A percentile compares a stretch with the other conserved stretches of the same genome.
These are phyloP conservation scores for Barnettozyma sp. DNA, from an alignment of 805 yeast genomes.

Conservation along the genomic window DNA sequence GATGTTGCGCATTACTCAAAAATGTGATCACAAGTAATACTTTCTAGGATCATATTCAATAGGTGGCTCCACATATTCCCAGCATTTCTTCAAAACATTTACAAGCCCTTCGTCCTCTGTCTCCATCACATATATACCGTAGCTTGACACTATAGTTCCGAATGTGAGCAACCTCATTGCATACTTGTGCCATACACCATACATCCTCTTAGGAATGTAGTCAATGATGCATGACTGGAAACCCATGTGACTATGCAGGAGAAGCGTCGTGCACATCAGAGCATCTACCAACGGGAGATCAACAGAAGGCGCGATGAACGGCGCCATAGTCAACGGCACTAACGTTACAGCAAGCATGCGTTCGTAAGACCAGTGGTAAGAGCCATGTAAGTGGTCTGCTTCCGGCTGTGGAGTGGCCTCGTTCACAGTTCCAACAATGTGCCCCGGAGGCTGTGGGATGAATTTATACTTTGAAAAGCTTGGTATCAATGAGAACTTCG, in stretches of 20 bases:
- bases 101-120: conserved; percentile 58
- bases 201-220: conserved; percentile 70
- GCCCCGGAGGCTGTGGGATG: conserved; percentile 67
- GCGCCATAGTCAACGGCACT: conserved; percentile 57
- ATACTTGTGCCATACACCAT: conserved; percentile 53
- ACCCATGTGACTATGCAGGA: conserved; percentile 65
- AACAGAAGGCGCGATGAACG: conserved; percentile 41
- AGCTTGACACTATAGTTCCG: conserved; percentile 59
- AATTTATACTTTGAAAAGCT: conserved; percentile 33
- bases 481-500: conserved; percentile 20
- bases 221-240: conserved; percentile 73
- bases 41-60: conserved; percentile 9
- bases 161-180: conserved; percentile 55
- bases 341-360: conserved; percentile 51
- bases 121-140: conserved; percentile 68
- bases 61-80: conserved; percentile 26
- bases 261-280: conserved; percentile 43
- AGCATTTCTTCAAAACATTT: conserved; percentile 35
- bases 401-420: conserved; percentile 62
- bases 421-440: conserved; percentile 63
- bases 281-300: conserved; percentile 53
- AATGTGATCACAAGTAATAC: conserved; percentile 10
- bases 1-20: too few relatives aligned
- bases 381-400: conserved; percentile 52
- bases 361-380: conserved; percentile 71